phyloP scores from a whole-genome alignment of 192 early-diverging fungal genomes.

The Podila horticola region DNA sequence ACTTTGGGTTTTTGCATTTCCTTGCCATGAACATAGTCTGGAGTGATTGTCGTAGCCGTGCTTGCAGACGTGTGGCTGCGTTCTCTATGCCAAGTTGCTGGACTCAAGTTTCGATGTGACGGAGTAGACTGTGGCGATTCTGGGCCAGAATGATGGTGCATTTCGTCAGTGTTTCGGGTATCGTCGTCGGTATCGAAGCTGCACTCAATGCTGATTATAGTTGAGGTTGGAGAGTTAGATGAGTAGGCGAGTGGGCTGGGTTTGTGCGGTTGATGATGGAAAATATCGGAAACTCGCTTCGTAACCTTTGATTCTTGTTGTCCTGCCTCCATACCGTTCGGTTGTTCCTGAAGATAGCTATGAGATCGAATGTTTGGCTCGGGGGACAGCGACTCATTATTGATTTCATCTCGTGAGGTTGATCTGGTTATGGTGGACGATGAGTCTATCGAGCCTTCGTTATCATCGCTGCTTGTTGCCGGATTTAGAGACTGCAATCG shows the following conservation, averaged over 20 bases:
- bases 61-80: background rate
- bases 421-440: background rate
- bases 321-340: no score
- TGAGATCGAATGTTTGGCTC: no score
- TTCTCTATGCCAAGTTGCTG: background rate
- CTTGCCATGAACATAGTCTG: background rate
- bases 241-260: no score
- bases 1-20: background rate
- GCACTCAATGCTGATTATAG: constrained; percentile 37
- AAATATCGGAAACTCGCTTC: no score
- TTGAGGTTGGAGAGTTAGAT: constrained; percentile 24
- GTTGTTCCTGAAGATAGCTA: no score
- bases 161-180: no score
- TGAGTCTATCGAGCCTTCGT: background rate
- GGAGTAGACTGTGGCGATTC: no score
- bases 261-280: no score
- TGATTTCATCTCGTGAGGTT: background rate
- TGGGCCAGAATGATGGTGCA: background rate
- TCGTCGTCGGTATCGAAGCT: constrained; percentile 14
- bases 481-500: constrained; percentile 10
- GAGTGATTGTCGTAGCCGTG: background rate
- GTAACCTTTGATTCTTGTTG: no score
- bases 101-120: no score
- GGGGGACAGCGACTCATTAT: background rate
- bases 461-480: background rate